These are phyloP conservation scores for Tolypocladium nubicola DNA, from an alignment of 2,329 filamentous ascomycete species.

Conservation along the genomic window DNA sequence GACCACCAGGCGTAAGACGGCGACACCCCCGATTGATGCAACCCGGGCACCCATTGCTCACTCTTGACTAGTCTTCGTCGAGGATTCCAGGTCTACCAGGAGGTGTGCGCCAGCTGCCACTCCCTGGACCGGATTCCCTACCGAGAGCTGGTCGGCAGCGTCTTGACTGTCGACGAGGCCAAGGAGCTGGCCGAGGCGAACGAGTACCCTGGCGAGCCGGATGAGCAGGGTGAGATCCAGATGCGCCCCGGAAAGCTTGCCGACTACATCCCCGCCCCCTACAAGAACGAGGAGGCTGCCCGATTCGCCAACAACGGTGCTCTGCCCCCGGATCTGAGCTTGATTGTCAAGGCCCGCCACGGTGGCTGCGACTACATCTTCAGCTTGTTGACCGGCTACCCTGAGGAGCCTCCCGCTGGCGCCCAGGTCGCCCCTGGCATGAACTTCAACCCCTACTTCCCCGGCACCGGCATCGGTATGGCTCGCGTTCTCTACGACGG, in stretches of 20 bases:
- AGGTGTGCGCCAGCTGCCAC: conserved; percentile 97
- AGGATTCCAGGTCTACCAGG: conserved; percentile 98
- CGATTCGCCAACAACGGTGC: conserved; percentile 98
- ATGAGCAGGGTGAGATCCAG: conserved; percentile 95
- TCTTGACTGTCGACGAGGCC: conserved; percentile 95
- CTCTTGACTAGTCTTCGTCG: conserved; percentile 67
- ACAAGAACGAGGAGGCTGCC: conserved; percentile 98
- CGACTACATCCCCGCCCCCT: conserved; percentile 88
- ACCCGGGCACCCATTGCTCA: not conserved
- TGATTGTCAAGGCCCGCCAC: conserved; percentile 97
- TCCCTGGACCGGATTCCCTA: conserved; percentile 91
- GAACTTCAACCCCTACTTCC: conserved; percentile 99
- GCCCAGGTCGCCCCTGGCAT: conserved; percentile 76
- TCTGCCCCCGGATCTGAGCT: conserved; percentile 88
- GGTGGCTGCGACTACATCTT: conserved; percentile 99
- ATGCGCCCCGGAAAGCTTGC: conserved; percentile 98
- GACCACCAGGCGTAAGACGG: conserved; percentile 84
- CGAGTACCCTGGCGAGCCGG: conserved; percentile 97
- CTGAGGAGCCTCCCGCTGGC: conserved; percentile 88
- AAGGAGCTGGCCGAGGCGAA: conserved; percentile 96
- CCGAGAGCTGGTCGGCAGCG: conserved; percentile 77
- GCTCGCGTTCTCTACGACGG: conserved; percentile 96
- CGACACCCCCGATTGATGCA: not conserved
- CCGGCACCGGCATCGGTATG: conserved; percentile 97
- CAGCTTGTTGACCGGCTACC: conserved; percentile 91